Evolutionary conservation across 768 basidiomycete species (phyloP).

Genomic region (Tylopilus rubrobrunneus): DNA sequence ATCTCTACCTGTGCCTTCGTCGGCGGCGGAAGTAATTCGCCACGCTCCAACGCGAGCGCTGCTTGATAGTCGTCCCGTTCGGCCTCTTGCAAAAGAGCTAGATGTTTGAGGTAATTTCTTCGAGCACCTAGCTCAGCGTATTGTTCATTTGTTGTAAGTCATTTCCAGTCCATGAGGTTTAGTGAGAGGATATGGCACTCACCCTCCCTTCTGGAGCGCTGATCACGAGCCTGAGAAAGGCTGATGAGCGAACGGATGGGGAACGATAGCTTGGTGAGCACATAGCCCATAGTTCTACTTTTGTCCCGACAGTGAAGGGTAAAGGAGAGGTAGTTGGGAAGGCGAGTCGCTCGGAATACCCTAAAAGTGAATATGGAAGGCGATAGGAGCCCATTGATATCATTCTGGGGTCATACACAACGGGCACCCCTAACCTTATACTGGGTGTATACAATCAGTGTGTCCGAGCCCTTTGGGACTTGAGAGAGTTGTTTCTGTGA

Average conservation of each 20-base stretch:
- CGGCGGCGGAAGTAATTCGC: conserved; percentile 17
- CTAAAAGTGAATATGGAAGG: too few relatives aligned
- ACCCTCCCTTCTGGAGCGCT: background rate
- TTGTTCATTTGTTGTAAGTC: background rate
- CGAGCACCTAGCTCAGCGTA: conserved; percentile 5
- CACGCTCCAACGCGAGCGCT: conserved; percentile 34
- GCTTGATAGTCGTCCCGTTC: conserved; percentile 16
- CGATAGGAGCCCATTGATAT: too few relatives aligned
- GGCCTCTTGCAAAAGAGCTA: conserved; percentile 13
- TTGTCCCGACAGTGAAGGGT: too few relatives aligned
- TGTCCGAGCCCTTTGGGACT: too few relatives aligned
- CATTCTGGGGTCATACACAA: too few relatives aligned
- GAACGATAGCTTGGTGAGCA: conserved; percentile 1
- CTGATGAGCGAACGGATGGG: background rate
- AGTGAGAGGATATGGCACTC: background rate
- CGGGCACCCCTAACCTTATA: too few relatives aligned
- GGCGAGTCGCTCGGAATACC: too few relatives aligned
- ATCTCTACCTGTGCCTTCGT: conserved; percentile 22
- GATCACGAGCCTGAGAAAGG: background rate
- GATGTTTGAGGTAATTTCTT: background rate
- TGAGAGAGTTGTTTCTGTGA: too few relatives aligned
- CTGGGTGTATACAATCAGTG: too few relatives aligned
- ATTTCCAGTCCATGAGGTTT: background rate
- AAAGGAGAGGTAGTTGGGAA: too few relatives aligned
- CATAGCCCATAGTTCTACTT: conserved; percentile 4